These are phyloP conservation scores for Cryphonectria japonica DNA, from an alignment of 2,329 filamentous ascomycete genomes.

Conservation along the genomic window DNA sequence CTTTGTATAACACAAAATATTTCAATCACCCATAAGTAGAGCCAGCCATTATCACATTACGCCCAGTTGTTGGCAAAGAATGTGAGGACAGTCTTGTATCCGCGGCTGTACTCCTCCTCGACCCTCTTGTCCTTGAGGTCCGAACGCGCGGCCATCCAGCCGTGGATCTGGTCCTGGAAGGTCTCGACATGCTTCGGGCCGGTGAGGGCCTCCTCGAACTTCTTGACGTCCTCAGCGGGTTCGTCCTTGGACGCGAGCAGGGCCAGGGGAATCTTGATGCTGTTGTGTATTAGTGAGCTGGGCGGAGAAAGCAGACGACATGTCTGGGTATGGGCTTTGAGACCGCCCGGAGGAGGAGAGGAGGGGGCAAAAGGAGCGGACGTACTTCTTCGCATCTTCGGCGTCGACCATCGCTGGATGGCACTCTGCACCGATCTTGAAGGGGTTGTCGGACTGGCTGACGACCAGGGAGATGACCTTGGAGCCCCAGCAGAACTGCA, in stretches of 20 bases:
- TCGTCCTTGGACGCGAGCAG: slow-evolving; percentile 71
- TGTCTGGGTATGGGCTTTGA: background rate
- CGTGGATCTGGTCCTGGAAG: slow-evolving; percentile 70
- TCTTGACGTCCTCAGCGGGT: slow-evolving; percentile 55
- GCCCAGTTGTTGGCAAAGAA: slow-evolving; percentile 59
- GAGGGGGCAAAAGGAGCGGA: too few relatives aligned
- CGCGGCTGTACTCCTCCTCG: slow-evolving; percentile 64
- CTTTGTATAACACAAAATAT: background rate
- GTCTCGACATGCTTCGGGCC: slow-evolving; percentile 65
- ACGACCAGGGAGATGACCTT: slow-evolving; percentile 62
- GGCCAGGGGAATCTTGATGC: slow-evolving; percentile 63
- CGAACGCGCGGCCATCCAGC: slow-evolving; percentile 73
- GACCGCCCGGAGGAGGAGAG: background rate
- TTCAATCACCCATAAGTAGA: too few relatives aligned
- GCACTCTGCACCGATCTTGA: slow-evolving; percentile 54
- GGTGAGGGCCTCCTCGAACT: slow-evolving; percentile 58
- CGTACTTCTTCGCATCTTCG: slow-evolving; percentile 55
- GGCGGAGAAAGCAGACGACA: background rate
- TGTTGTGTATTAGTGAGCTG: background rate
- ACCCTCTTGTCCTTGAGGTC: slow-evolving; percentile 60
- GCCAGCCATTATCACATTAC: slow-evolving; percentile 25
- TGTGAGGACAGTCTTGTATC: slow-evolving; percentile 60
- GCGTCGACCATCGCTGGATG: slow-evolving; percentile 69
- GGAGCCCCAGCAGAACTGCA: slow-evolving; percentile 71
- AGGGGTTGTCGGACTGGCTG: slow-evolving; percentile 57